Evolutionary conservation across 331 rosid genomes (phyloP).

Genomic region (Telfairia occidentalis): DNA sequence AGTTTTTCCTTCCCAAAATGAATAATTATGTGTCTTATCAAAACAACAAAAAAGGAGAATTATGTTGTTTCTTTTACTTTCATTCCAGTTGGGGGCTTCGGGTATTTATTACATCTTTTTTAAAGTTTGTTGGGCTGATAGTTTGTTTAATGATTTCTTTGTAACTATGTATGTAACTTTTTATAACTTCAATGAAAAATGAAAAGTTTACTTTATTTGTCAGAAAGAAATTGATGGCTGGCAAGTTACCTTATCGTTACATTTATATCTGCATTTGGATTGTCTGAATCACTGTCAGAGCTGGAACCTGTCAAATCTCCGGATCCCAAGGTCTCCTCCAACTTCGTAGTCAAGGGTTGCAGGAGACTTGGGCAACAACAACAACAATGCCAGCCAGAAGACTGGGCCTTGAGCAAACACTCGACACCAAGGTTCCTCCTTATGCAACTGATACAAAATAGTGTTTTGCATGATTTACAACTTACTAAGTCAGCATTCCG

Average conservation of each 20-base stretch:
- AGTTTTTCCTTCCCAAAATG: neutral
- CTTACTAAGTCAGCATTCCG: constrained; percentile 38
- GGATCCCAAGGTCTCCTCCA: constrained; percentile 42
- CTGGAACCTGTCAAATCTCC: constrained; percentile 31
- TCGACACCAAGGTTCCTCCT: constrained; percentile 57
- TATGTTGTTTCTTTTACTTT: neutral
- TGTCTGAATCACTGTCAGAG: constrained; percentile 70
- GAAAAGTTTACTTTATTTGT: neutral
- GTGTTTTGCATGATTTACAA: constrained; percentile 52
- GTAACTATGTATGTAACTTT: neutral
- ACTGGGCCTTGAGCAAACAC: constrained; percentile 37
- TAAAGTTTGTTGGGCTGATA: neutral
- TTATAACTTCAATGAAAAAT: neutral
- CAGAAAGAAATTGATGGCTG: neutral
- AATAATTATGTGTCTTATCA: neutral
- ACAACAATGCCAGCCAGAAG: constrained; percentile 60
- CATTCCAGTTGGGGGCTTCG: neutral
- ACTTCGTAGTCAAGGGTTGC: constrained; percentile 33
- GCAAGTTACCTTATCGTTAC: constrained; percentile 44
- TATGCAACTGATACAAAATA: constrained; percentile 54
- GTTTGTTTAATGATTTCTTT: neutral
- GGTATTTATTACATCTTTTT: neutral
- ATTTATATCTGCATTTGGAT: constrained; percentile 36
- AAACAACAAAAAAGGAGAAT: too few species aligned
- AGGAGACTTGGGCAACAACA: constrained; percentile 55